A percentile compares a stretch with the other conserved stretches of the same genome.
Evolutionary conservation across 2,329 filamentous ascomycete species (phyloP).

Genomic region (Teratosphaeria pseudoeucalypti): DNA sequence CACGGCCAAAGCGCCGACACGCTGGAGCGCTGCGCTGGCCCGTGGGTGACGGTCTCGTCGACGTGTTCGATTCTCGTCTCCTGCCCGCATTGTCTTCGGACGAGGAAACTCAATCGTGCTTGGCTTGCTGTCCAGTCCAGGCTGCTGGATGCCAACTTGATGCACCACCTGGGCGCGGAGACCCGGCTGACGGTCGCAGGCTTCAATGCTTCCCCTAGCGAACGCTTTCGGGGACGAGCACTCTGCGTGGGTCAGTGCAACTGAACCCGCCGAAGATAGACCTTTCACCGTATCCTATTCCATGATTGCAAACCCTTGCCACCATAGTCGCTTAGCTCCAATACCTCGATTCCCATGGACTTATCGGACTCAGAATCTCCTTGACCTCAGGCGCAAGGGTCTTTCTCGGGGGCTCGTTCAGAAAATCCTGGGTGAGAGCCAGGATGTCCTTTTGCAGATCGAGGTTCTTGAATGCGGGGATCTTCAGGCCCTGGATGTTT

Average conservation of each 20-base stretch:
- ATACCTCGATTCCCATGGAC: conserved; percentile 10
- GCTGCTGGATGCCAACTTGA: not conserved
- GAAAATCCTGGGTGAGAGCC: conserved; percentile 15
- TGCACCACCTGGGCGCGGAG: too few species aligned
- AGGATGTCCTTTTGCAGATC: conserved; percentile 22
- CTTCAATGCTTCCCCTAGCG: not conserved
- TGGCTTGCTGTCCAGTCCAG: not conserved
- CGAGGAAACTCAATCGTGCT: not conserved
- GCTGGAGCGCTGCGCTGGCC: not conserved
- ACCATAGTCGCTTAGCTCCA: conserved; percentile 1
- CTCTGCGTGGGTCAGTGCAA: not conserved
- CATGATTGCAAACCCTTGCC: not conserved
- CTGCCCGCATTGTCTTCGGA: not conserved
- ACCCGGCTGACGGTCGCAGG: not conserved
- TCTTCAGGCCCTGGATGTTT: conserved; percentile 17
- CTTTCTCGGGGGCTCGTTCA: conserved; percentile 4
- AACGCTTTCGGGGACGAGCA: not conserved
- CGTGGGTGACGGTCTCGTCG: not conserved
- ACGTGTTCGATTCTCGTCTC: not conserved
- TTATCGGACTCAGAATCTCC: conserved; percentile 5
- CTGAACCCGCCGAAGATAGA: not conserved
- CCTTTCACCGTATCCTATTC: not conserved
- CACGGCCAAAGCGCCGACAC: not conserved
- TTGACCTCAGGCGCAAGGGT: conserved; percentile 9
- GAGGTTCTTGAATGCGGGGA: conserved; percentile 23